Percentiles rank a stretch among this genome's conserved stretches.
Conservation (phyloP, 768 basidiomycete species). For the Rhizopogon rudus region DNA sequence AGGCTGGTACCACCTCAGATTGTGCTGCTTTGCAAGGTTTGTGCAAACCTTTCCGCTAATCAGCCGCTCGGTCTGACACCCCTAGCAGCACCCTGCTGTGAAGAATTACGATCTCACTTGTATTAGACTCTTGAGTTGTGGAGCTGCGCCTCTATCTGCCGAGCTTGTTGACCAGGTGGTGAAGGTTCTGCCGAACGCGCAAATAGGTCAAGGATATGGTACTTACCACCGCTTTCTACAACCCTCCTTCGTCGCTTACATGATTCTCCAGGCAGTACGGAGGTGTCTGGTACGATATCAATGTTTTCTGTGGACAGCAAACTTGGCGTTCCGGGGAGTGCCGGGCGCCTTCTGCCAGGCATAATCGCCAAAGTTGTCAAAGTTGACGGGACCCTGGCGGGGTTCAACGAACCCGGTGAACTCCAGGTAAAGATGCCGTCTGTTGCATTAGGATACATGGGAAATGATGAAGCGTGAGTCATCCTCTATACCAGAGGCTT, state of each 20-base stretch:
- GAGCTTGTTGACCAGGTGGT: conserved; percentile 44
- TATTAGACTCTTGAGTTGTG: conserved; percentile 49
- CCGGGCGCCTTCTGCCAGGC: conserved; percentile 48
- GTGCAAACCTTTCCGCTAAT: not conserved
- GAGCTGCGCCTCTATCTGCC: conserved; percentile 60
- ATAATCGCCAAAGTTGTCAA: conserved; percentile 50
- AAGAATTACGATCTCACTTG: conserved; percentile 46
- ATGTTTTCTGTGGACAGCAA: conserved; percentile 45
- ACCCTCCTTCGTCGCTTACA: not conserved
- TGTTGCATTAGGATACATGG: conserved; percentile 40
- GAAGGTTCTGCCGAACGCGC: conserved; percentile 50
- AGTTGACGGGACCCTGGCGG: conserved; percentile 49
- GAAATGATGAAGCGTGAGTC: conserved; percentile 60
- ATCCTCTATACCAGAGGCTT: not conserved
- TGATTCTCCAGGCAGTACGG: conserved; percentile 53
- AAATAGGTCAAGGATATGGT: conserved; percentile 67
- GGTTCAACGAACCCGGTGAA: conserved; percentile 57
- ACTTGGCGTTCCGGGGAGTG: conserved; percentile 49
- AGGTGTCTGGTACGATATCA: conserved; percentile 48
- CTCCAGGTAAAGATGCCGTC: conserved; percentile 42
- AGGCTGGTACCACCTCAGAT: too few species aligned
- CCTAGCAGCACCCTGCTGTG: conserved; percentile 43
- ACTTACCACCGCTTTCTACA: not conserved
- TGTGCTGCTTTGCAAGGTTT: too few species aligned
- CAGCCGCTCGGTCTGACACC: not conserved